A percentile compares a stretch with the other conserved stretches of the same genome.
Conservation (phyloP, 2,329 filamentous ascomycete genomes). For the Botrytis cinerea region DNA sequence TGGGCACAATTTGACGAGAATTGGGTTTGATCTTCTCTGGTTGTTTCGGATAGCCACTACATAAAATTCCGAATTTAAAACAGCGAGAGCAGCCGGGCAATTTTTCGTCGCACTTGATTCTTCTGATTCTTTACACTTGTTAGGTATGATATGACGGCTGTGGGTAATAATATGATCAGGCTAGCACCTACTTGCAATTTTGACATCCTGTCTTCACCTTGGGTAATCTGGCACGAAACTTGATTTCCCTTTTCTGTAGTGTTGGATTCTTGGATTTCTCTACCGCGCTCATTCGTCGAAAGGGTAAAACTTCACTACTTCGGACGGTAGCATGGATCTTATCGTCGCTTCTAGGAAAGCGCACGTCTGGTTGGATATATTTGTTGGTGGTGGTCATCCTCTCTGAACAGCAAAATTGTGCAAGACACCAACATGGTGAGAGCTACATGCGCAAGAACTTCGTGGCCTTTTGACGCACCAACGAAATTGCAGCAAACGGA, state of each 20-base stretch:
- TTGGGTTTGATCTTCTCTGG: not conserved
- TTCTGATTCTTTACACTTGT: constrained; percentile 48
- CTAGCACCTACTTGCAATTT: constrained; percentile 27
- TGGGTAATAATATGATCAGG: not conserved
- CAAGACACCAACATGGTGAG: constrained; percentile 3
- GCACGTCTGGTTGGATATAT: not conserved
- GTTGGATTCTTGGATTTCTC: not conserved
- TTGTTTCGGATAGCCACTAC: constrained; percentile 30
- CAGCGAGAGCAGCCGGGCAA: constrained; percentile 32
- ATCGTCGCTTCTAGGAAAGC: not conserved
- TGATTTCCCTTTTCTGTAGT: not conserved
- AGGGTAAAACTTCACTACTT: too few relatives aligned
- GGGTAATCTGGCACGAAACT: constrained; percentile 20
- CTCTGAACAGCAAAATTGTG: not conserved
- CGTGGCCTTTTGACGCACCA: not conserved
- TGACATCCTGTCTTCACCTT: constrained; percentile 27
- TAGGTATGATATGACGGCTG: not conserved
- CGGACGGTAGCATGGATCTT: not conserved
- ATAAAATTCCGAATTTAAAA: constrained; percentile 27
- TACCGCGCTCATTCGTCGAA: not conserved
- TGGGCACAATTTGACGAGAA: constrained; percentile 10
- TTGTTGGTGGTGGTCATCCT: constrained; percentile 8
- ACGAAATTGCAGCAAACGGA: not conserved
- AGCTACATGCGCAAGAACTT: not conserved
- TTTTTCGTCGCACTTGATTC: constrained; percentile 34